Evolutionary conservation across 805 yeast genomes (phyloP).

Genomic region (Candida sanyiensis): DNA sequence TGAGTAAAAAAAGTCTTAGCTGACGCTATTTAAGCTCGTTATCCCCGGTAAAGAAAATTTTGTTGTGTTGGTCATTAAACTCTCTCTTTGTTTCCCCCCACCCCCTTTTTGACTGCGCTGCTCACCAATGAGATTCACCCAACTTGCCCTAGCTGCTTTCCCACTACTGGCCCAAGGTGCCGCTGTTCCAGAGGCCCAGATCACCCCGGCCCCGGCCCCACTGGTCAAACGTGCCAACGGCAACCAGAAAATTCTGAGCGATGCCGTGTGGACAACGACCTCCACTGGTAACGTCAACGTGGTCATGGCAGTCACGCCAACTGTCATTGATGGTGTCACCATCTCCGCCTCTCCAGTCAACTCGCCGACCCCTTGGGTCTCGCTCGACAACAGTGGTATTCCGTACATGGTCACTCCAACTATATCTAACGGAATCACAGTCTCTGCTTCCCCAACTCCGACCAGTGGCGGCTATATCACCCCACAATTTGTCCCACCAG

Average conservation of each 20-base stretch:
- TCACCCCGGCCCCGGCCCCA: conserved; percentile 21
- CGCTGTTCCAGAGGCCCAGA: conserved; percentile 21
- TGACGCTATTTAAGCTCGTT: conserved; percentile 3
- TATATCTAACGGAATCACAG: conserved; percentile 29
- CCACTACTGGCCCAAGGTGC: conserved; percentile 19
- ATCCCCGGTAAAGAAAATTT: conserved; percentile 3
- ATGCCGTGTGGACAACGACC: conserved; percentile 33
- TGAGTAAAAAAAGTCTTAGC: not conserved
- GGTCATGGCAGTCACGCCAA: conserved; percentile 45
- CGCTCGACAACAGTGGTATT: conserved; percentile 39
- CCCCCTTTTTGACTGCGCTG: not conserved
- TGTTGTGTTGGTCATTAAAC: not conserved
- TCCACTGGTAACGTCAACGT: conserved; percentile 22
- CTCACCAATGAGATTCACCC: conserved; percentile 9
- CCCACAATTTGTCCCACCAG: conserved; percentile 38
- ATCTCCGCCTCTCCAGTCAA: conserved; percentile 34
- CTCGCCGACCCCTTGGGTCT: conserved; percentile 38
- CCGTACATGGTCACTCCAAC: conserved; percentile 39
- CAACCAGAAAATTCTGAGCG: conserved; percentile 20
- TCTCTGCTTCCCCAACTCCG: conserved; percentile 39
- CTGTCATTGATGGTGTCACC: conserved; percentile 42
- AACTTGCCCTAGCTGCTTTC: conserved; percentile 8
- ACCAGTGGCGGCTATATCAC: conserved; percentile 30
- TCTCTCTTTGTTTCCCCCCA: not conserved
- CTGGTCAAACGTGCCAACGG: conserved; percentile 18